Evolutionary conservation across 1,284 basidiomycete genomes (phyloP).

Genomic region (Pseudozyma pruni): DNA sequence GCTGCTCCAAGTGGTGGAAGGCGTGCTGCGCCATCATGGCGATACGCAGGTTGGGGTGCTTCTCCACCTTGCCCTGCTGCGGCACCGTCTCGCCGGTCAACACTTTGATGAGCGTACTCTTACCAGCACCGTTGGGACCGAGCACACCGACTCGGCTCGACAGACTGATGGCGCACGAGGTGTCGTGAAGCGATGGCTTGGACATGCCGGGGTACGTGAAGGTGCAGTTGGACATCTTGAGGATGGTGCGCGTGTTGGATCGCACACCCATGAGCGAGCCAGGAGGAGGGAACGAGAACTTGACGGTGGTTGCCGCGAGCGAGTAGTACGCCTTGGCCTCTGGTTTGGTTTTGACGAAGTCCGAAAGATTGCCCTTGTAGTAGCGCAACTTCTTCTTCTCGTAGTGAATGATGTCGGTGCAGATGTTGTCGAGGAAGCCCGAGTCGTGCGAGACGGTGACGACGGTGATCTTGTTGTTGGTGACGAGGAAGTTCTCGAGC

Average conservation of each 20-base stretch:
- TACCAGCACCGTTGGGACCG: slow-evolving; percentile 67
- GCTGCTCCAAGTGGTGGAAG: slow-evolving; percentile 67
- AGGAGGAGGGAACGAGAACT: slow-evolving; percentile 95
- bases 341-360: slow-evolving; percentile 90
- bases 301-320: slow-evolving; percentile 91
- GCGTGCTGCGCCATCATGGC: slow-evolving; percentile 96
- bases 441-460: slow-evolving; percentile 98
- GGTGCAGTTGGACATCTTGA: slow-evolving; percentile 91
- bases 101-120: slow-evolving; percentile 94
- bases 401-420: slow-evolving; percentile 98
- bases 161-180: slow-evolving; percentile 90
- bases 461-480: slow-evolving; percentile 74
- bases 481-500: slow-evolving; percentile 83
- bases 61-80: slow-evolving; percentile 92
- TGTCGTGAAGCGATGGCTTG: slow-evolving; percentile 84
- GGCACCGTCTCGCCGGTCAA: slow-evolving; percentile 94
- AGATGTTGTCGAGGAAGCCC: slow-evolving; percentile 95
- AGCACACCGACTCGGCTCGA: slow-evolving; percentile 71
- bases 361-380: slow-evolving; percentile 92
- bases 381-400: slow-evolving; percentile 95
- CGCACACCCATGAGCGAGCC: slow-evolving; percentile 97
- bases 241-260: slow-evolving; percentile 93
- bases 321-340: slow-evolving; percentile 98
- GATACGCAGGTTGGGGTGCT: slow-evolving; percentile 93
- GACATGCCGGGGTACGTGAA: slow-evolving; percentile 92